phyloP scores from a whole-genome alignment of 2,329 filamentous ascomycete species.

The Didymella lethalis region DNA sequence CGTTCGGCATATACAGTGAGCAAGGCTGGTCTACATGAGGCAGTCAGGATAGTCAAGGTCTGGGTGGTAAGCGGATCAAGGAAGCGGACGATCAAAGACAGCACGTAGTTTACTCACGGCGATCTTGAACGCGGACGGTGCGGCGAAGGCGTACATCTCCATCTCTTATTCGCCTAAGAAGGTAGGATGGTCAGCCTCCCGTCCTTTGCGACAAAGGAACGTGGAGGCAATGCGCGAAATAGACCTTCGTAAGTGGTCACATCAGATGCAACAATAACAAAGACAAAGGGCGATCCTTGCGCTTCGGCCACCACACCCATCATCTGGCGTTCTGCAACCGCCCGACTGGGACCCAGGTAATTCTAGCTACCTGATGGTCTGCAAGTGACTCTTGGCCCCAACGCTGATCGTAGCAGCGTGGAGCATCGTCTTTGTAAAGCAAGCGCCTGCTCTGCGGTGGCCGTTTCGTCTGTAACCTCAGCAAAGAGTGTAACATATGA shows the following conservation, averaged over 20 bases:
- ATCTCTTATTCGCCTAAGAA: slow-evolving; percentile 18
- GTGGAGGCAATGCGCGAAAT: slow-evolving; percentile 7
- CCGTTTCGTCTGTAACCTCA: background rate
- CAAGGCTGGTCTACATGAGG: background rate
- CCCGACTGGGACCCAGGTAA: background rate
- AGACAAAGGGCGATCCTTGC: slow-evolving; percentile 14
- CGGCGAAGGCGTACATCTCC: slow-evolving; percentile 20
- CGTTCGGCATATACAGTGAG: background rate
- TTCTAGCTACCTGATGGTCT: background rate
- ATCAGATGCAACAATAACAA: slow-evolving; percentile 6
- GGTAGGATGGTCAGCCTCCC: slow-evolving; percentile 9
- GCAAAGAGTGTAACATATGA: background rate
- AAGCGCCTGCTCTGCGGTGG: background rate
- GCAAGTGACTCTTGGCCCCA: slow-evolving; percentile 1
- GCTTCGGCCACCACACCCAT: slow-evolving; percentile 5
- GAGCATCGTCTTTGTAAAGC: background rate
- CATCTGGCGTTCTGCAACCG: slow-evolving; percentile 3
- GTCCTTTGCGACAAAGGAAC: slow-evolving; percentile 17
- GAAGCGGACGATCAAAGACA: slow-evolving; percentile 16
- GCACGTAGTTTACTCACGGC: slow-evolving; percentile 3
- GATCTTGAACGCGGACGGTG: slow-evolving; percentile 6
- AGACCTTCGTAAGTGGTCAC: slow-evolving; percentile 7
- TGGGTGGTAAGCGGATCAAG: slow-evolving; percentile 1
- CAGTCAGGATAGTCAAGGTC: background rate
- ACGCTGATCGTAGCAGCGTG: background rate